Base-by-base conservation (phyloP, 2,329 filamentous ascomycete genomes). In the Diaporthe aspalathi region DNA sequence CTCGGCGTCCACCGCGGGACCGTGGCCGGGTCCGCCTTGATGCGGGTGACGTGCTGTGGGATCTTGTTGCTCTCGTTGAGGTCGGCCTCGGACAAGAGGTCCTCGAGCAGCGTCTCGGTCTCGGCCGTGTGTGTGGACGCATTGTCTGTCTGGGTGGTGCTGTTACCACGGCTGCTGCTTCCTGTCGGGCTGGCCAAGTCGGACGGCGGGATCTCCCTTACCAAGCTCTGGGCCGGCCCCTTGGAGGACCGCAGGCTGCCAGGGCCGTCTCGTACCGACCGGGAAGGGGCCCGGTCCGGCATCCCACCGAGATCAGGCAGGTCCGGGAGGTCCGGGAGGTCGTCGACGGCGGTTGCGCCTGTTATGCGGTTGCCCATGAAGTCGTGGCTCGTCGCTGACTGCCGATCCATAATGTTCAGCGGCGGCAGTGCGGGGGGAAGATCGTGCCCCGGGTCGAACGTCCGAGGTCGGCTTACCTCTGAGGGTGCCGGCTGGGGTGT, bases 1-100 rank as follows among this genome's bases (percentile, higher is more conserved):
- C 86, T 83, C 2, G 88, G 85, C 49, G 80, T 82, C 82, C 84
- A 87, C 63, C 85, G 84, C 1, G 87, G 87, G 82, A 89, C 86
- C 16, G 79, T 80, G 35, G 79, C 78, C 7, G 86, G 84, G 60
- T 89, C 87, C 8, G 83, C 85, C 76, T 85, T 85, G 73, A 88
- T 75, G 5, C 85, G 84, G 22, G 89, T 79, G 2, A 85, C 83
- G 69, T 85, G 83, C 63, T 74, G 76, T 74, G 82, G 72, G 74
- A 79, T 53, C 78, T 79, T 53, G 22, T 49, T 24, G 22, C 22
- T 4, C 20, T 72, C 63, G 70, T 82, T 81, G 29, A 86, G 78
- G n/a, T 84, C 83, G 2, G 83, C 74, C 7, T 78, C 78, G 14
- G 81, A 70, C 29, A 73, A 78, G 29, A 82, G 65, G 38, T 82